Percentiles rank a stretch among this genome's conserved stretches.
These are phyloP conservation scores for Cadophora sp. DNA, from an alignment of 2,329 filamentous ascomycete species.

Conservation along the genomic window DNA sequence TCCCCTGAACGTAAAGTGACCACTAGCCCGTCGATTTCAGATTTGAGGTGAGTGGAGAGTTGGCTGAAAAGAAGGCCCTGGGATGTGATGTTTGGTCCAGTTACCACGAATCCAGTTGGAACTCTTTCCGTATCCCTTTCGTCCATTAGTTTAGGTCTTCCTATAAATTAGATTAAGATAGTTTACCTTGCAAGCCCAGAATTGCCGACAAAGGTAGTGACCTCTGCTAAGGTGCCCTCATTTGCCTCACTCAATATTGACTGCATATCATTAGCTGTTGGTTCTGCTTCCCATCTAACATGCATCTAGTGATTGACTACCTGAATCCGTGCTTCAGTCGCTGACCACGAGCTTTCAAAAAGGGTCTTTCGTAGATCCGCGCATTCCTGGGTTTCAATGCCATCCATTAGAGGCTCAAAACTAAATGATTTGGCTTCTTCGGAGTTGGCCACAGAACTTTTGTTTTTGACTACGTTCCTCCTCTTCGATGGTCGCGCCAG, in stretches of 20 bases:
- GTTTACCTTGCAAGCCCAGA: constrained; percentile 41
- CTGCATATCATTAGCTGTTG: constrained; percentile 50
- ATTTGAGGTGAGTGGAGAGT: constrained; percentile 62
- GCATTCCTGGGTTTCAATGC: constrained; percentile 57
- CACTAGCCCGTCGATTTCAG: constrained; percentile 59
- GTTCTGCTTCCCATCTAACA: constrained; percentile 21
- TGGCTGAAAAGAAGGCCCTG: constrained; percentile 78
- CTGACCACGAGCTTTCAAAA: constrained; percentile 69
- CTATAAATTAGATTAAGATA: background rate
- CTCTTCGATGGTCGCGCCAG: constrained; percentile 46
- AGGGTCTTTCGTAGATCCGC: constrained; percentile 61
- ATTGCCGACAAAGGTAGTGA: constrained; percentile 61
- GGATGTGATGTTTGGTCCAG: constrained; percentile 79
- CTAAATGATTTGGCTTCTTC: constrained; percentile 22
- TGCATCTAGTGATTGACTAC: constrained; percentile 45
- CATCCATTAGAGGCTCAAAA: constrained; percentile 62
- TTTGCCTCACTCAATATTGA: constrained; percentile 66
- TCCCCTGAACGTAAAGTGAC: constrained; percentile 74
- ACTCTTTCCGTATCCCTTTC: constrained; percentile 33
- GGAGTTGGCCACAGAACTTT: constrained; percentile 22
- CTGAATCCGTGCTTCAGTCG: constrained; percentile 69
- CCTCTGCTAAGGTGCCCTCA: constrained; percentile 63
- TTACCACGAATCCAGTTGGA: constrained; percentile 76
- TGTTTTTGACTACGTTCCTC: constrained; percentile 43
- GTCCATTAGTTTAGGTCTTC: constrained; percentile 14